Conservation (phyloP, 257 asterid genomes). For the Solanum medicagineum region DNA sequence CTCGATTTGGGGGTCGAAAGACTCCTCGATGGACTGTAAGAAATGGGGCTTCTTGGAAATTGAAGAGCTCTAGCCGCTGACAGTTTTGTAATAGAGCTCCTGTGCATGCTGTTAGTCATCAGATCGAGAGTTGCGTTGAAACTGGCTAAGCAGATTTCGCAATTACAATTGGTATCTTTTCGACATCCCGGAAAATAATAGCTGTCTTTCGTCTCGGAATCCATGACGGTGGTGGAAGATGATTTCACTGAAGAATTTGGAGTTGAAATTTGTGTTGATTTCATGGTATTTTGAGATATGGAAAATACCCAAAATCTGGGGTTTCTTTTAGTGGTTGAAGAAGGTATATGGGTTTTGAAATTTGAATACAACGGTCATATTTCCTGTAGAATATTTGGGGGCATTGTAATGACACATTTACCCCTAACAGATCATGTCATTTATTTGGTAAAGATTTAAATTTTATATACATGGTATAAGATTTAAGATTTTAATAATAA, state of each 20-base stretch:
- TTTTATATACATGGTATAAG: too few relatives aligned
- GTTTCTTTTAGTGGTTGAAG: not conserved
- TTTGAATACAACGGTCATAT: slow-evolving; percentile 4
- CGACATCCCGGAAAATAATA: slow-evolving; percentile 72
- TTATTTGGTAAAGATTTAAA: not conserved
- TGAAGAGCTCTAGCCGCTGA: slow-evolving; percentile 24
- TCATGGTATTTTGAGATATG: slow-evolving; percentile 25
- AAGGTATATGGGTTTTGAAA: not conserved
- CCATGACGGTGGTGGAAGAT: slow-evolving; percentile 26
- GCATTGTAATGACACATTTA: not conserved
- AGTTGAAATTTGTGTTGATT: slow-evolving; percentile 19
- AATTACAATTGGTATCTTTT: slow-evolving; percentile 70
- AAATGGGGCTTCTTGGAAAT: slow-evolving; percentile 40
- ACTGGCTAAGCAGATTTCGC: slow-evolving; percentile 76
- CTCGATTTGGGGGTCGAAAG: slow-evolving; percentile 32
- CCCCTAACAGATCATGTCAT: not conserved
- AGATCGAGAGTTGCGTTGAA: slow-evolving; percentile 79
- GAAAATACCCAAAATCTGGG: not conserved
- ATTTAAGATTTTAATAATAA: too few relatives aligned
- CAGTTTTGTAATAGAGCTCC: slow-evolving; percentile 34
- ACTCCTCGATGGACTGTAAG: slow-evolving; percentile 22
- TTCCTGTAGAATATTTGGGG: not conserved
- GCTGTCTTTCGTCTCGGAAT: slow-evolving; percentile 40
- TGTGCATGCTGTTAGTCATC: slow-evolving; percentile 32
- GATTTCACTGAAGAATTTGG: slow-evolving; percentile 58